phyloP scores from a whole-genome alignment of 345 rosid genomes.

The Salix caprea region DNA sequence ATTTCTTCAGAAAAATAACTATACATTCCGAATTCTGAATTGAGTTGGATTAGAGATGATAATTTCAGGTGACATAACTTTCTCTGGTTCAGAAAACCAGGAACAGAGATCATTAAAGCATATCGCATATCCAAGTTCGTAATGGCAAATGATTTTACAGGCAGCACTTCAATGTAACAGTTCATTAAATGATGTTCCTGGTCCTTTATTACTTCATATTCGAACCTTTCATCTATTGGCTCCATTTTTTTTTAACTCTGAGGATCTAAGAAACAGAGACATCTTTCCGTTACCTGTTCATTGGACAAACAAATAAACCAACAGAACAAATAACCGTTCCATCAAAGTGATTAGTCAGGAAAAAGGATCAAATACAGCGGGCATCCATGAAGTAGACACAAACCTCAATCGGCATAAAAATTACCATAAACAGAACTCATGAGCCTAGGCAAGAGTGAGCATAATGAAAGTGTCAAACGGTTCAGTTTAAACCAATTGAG shows the following conservation, averaged over 20 bases:
- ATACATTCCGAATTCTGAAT: not conserved
- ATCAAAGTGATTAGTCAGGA: not conserved
- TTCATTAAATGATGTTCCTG: not conserved
- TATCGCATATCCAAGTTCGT: not conserved
- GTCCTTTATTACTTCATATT: not conserved
- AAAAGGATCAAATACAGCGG: not conserved
- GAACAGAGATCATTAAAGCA: not conserved
- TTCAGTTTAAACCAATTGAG: not conserved
- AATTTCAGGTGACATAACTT: not conserved
- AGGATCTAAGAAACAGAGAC: too few relatives aligned
- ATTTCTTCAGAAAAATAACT: too few relatives aligned
- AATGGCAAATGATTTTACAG: not conserved
- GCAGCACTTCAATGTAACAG: too few relatives aligned
- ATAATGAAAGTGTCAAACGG: not conserved
- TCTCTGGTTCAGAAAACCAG: not conserved
- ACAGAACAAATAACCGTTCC: not conserved
- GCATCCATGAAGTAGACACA: not conserved
- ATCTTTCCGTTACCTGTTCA: not conserved
- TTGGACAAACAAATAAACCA: too few relatives aligned
- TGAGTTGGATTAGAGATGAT: not conserved
- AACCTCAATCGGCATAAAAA: not conserved
- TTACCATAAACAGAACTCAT: not conserved
- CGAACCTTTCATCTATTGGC: too few relatives aligned
- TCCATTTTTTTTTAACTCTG: too few relatives aligned
- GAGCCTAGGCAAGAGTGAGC: not conserved